A percentile compares a stretch with the other conserved stretches of the same genome.
phyloP scores from a whole-genome alignment of 306 rosid species.

The Ochetophila trinervis region DNA sequence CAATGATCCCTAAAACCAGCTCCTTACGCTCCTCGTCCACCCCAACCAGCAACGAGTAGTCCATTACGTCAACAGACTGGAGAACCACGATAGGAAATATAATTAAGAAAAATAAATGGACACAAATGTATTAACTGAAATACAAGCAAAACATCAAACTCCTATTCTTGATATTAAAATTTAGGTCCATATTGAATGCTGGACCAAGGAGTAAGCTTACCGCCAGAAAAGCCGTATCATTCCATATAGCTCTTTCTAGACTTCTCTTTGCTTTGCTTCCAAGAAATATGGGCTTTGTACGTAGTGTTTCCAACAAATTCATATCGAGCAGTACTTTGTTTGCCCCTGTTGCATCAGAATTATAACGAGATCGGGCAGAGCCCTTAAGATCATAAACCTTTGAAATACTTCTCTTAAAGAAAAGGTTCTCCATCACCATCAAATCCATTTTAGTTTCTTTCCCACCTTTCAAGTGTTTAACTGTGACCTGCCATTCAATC shows the following conservation, averaged over 20 bases:
- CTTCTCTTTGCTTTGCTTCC: conserved; percentile 93
- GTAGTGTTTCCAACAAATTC: conserved; percentile 84
- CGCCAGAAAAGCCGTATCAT: conserved; percentile 87
- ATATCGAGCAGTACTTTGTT: conserved; percentile 87
- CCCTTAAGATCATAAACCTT: conserved; percentile 97
- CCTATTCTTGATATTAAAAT: too few relatives aligned
- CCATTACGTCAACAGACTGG: conserved; percentile 96
- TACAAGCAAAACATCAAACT: neutral
- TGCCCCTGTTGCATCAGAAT: conserved; percentile 70
- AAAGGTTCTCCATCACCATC: conserved; percentile 98
- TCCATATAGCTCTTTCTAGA: conserved; percentile 96
- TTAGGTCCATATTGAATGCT: too few relatives aligned
- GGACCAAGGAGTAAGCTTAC: conserved; percentile 36
- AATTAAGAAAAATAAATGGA: neutral
- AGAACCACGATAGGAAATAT: conserved; percentile 4
- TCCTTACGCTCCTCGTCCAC: conserved; percentile 89
- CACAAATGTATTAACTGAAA: neutral
- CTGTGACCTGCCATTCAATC: conserved; percentile 59
- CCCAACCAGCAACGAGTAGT: conserved; percentile 93
- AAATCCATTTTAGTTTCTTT: conserved; percentile 88
- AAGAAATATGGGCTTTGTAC: conserved; percentile 90
- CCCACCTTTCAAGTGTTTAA: conserved; percentile 82
- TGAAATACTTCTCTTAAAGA: conserved; percentile 76
- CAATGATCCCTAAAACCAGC: conserved; percentile 89
- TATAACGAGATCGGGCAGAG: conserved; percentile 91